Percentiles rank a stretch among this genome's conserved stretches.
Evolutionary conservation across 2,329 filamentous ascomycete species (phyloP).

Genomic region (Acephala macrosclerotiorum): DNA sequence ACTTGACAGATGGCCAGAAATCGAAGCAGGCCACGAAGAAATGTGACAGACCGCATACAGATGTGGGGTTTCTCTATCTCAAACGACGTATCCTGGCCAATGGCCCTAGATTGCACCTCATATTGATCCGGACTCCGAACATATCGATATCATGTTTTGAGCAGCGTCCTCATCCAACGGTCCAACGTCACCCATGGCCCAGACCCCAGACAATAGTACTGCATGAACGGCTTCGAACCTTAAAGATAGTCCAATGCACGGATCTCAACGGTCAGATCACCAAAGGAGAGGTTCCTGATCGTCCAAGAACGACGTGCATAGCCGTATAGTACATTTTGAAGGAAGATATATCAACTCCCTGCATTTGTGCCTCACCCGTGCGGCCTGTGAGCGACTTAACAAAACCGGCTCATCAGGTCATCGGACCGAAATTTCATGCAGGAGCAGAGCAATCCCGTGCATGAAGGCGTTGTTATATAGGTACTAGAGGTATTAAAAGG

Average conservation of each 20-base stretch:
- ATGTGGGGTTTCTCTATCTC: neutral
- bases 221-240: conserved; percentile 9
- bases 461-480: conserved; percentile 1
- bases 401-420: conserved; percentile 3
- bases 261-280: conserved; percentile 22
- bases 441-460: conserved; percentile 13
- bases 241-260: conserved; percentile 22
- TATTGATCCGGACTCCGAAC: conserved; percentile 24
- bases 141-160: neutral
- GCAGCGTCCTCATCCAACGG: neutral
- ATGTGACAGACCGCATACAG: conserved; percentile 17
- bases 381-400: neutral
- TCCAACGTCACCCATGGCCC: neutral
- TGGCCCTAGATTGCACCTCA: conserved; percentile 11
- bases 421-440: conserved; percentile 28
- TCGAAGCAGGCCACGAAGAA: conserved; percentile 4
- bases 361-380: neutral
- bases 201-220: neutral
- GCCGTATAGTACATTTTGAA: conserved; percentile 15
- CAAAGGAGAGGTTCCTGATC: conserved; percentile 24
- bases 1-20: conserved; percentile 6
- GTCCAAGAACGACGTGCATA: conserved; percentile 27
- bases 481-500: conserved; percentile 2
- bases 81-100: neutral
- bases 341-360: conserved; percentile 6